Percentiles rank a stretch among this genome's conserved stretches.
These are phyloP conservation scores for sweet orange (Citrus sinensis) DNA, from an alignment of 345 rosid genomes.

Conservation along the genomic window DNA sequence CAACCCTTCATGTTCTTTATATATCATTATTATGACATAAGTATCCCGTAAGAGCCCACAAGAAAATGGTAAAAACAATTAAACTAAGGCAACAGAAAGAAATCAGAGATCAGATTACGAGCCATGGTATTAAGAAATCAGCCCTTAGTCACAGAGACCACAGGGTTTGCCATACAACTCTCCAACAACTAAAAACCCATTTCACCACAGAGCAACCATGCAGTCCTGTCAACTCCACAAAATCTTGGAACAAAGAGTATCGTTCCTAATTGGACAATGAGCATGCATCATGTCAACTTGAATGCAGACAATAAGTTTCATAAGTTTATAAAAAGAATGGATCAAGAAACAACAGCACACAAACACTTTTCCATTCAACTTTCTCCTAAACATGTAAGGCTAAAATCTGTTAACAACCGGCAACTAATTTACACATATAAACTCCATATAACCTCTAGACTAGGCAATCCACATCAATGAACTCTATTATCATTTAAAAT, in stretches of 20 bases:
- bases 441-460: neutral
- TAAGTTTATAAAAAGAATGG: neutral
- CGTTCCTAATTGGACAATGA: neutral
- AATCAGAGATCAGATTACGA: neutral
- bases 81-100: too few species aligned
- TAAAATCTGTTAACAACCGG: neutral
- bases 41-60: neutral
- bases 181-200: neutral
- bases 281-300: neutral
- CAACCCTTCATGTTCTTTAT: neutral
- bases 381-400: neutral
- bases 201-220: neutral
- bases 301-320: neutral
- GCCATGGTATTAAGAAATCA: neutral
- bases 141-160: too few species aligned
- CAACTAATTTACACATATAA: neutral
- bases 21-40: neutral
- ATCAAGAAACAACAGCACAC: neutral
- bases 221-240: neutral
- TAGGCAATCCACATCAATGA: neutral
- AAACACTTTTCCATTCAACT: neutral
- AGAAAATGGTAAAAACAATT: neutral
- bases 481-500: neutral
- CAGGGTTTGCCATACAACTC: neutral
- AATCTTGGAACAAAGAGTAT: neutral